Conservation (phyloP, 2,329 filamentous ascomycete genomes). For the Tolypocladium nubicola region DNA sequence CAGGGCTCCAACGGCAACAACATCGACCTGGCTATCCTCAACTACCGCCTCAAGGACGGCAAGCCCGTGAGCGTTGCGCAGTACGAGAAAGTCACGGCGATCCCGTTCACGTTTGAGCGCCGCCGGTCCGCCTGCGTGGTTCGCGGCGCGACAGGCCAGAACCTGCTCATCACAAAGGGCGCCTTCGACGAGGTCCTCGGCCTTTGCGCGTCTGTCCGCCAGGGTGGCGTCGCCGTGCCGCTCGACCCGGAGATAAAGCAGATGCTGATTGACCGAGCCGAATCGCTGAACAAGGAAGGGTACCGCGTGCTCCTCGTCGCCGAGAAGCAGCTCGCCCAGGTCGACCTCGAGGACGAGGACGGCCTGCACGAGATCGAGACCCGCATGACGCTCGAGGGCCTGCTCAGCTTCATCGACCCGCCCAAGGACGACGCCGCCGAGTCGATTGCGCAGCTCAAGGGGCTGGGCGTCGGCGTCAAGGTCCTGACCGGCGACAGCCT, state of each 20-base stretch:
- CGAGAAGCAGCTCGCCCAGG: constrained; percentile 7
- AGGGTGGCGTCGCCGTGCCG: constrained; percentile 5
- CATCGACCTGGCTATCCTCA: constrained; percentile 15
- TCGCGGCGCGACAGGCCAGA: constrained; percentile 9
- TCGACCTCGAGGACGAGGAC: constrained; percentile 9
- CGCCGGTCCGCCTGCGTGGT: constrained; percentile 13
- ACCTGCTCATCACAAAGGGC: constrained; percentile 18
- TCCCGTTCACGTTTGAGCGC: constrained; percentile 16
- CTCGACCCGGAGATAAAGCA: constrained; percentile 8
- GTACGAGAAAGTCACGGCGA: constrained; percentile 11
- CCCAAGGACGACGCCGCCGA: constrained; percentile 16
- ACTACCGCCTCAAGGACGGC: constrained; percentile 5
- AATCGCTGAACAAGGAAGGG: constrained; percentile 8
- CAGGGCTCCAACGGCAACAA: constrained; percentile 17
- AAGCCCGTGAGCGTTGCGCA: constrained; percentile 8
- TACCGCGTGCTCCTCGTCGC: constrained; percentile 15
- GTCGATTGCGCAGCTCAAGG: constrained; percentile 11
- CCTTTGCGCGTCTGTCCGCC: constrained; percentile 10
- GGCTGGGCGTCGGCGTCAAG: constrained; percentile 15
- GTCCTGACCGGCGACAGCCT: constrained; percentile 17
- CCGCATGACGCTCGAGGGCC: constrained; percentile 14
- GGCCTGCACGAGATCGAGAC: constrained; percentile 11
- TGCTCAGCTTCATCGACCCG: constrained; percentile 17
- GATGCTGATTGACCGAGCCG: constrained; percentile 6
- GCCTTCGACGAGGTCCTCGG: constrained; percentile 16